Conservation (phyloP, 176 grass and related monocot genomes). For the Elymus sibiricus region DNA sequence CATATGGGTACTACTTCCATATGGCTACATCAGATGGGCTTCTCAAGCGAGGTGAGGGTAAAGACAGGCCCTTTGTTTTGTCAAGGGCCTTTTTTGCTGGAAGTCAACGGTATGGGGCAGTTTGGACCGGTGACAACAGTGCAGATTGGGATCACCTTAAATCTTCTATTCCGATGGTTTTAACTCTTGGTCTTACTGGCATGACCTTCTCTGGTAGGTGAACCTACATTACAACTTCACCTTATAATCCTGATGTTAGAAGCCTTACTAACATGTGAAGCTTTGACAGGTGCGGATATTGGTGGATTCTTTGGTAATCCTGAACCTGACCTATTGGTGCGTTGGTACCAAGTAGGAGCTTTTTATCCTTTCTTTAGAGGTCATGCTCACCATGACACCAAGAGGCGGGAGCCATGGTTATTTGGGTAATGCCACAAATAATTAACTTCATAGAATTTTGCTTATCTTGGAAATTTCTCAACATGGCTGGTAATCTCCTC, state of each 20-base stretch:
- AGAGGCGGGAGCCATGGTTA: slow-evolving; percentile 95
- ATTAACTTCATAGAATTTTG: not conserved
- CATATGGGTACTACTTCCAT: slow-evolving; percentile 99
- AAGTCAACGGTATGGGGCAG: slow-evolving; percentile 80
- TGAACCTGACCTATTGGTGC: slow-evolving; percentile 77
- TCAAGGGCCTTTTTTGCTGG: slow-evolving; percentile 94
- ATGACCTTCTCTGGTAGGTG: slow-evolving; percentile 84
- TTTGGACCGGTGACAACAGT: slow-evolving; percentile 94
- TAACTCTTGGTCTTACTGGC: slow-evolving; percentile 95
- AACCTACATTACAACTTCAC: slow-evolving; percentile 15
- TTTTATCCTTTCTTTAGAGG: slow-evolving; percentile 97
- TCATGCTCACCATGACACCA: slow-evolving; percentile 96
- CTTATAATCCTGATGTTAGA: not conserved
- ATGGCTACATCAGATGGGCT: slow-evolving; percentile 93
- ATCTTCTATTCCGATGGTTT: slow-evolving; percentile 87
- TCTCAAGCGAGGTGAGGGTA: slow-evolving; percentile 75
- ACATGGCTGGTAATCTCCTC: not conserved
- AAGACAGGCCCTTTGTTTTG: slow-evolving; percentile 96
- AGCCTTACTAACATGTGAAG: slow-evolving; percentile 19
- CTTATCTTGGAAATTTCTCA: slow-evolving; percentile 5
- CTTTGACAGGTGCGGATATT: slow-evolving; percentile 82
- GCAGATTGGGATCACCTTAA: slow-evolving; percentile 98
- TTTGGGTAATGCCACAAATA: slow-evolving; percentile 70
- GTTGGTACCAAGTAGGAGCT: slow-evolving; percentile 98
- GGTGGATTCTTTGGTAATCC: slow-evolving; percentile 97